Conservation (phyloP, 495 filamentous ascomycete species). For the Penicillium crystallinum region DNA sequence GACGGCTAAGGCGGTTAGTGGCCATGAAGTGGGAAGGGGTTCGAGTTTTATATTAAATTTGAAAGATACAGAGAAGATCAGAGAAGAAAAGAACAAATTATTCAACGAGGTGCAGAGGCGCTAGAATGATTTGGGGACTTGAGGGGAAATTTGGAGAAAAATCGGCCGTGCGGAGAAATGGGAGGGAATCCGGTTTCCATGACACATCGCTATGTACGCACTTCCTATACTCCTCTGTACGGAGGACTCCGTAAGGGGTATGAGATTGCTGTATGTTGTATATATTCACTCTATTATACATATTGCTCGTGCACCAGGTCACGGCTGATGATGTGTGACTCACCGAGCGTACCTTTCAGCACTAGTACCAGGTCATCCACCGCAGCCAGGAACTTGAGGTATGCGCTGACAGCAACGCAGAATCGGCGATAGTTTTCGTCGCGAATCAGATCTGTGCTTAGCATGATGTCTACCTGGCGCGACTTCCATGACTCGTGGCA, state of each 20-base stretch:
- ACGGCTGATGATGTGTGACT: slow-evolving; percentile 36
- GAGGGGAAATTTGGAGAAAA: slow-evolving; percentile 12
- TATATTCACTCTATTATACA: slow-evolving; percentile 9
- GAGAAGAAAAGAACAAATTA: background rate
- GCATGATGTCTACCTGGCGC: slow-evolving; percentile 16
- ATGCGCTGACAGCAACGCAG: slow-evolving; percentile 37
- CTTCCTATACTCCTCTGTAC: no score
- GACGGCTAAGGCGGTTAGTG: slow-evolving; percentile 23
- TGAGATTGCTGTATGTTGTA: background rate
- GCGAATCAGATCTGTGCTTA: slow-evolving; percentile 27
- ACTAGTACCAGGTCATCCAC: slow-evolving; percentile 41
- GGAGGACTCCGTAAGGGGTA: no score
- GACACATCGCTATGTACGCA: background rate
- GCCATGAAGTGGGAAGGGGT: slow-evolving; percentile 3
- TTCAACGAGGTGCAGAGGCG: background rate
- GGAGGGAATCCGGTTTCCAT: slow-evolving; percentile 3
- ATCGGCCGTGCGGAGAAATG: slow-evolving; percentile 13
- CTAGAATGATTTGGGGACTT: background rate
- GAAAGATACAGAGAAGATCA: background rate
- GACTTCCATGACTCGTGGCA: slow-evolving; percentile 27
- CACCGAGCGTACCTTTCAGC: slow-evolving; percentile 37
- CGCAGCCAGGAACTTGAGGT: slow-evolving; percentile 31
- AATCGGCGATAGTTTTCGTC: slow-evolving; percentile 37
- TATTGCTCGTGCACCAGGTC: slow-evolving; percentile 14
- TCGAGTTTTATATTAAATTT: background rate